phyloP scores from a whole-genome alignment of 345 rosid species.

The Eucalyptus tenuipes region DNA sequence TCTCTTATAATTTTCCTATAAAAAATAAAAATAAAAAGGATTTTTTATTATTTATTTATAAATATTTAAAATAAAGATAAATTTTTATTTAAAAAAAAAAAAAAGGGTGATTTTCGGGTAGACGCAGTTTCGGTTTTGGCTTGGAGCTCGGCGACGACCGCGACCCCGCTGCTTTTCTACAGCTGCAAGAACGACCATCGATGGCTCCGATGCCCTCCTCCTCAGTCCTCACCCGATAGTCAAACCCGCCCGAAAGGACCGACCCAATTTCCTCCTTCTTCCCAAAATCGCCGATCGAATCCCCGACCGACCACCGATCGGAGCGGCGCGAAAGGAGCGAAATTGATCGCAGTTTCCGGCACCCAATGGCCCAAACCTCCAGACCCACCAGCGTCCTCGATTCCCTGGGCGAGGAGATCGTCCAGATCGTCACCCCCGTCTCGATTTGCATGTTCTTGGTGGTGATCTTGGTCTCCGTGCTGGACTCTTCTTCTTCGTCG shows the following conservation, averaged over 20 bases:
- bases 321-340: neutral
- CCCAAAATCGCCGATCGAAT: neutral
- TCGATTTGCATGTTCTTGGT: constrained; percentile 84
- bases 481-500: constrained; percentile 44
- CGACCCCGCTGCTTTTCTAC: neutral
- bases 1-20: no score
- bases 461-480: constrained; percentile 62
- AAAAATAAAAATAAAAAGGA: no score
- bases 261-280: neutral
- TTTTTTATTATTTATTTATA: no score
- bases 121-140: neutral
- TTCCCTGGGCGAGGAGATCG: constrained; percentile 71
- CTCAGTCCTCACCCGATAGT: neutral
- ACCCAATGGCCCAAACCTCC: constrained; percentile 49
- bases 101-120: accelerated
- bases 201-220: neutral
- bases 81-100: no score
- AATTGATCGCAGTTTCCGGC: constrained; percentile 1
- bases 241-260: neutral
- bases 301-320: neutral
- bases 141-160: neutral
- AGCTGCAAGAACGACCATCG: neutral
- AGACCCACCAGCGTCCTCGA: constrained; percentile 48
- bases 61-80: no score
- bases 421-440: constrained; percentile 75